These are phyloP conservation scores for Trichoderma erinaceum DNA, from an alignment of 495 filamentous ascomycete species.

Conservation along the genomic window DNA sequence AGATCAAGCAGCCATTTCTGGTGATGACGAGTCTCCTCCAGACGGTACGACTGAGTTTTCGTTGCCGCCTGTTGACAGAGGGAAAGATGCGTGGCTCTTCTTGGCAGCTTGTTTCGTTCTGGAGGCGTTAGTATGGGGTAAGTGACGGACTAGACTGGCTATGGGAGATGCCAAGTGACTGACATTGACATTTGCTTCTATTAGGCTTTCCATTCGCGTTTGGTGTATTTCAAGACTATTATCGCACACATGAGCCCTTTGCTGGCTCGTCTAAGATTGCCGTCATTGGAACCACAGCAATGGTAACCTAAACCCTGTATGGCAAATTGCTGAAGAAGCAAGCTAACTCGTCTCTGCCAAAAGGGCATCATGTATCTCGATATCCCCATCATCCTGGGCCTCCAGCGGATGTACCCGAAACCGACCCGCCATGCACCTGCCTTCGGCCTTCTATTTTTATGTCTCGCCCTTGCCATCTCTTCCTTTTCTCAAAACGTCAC, in stretches of 20 bases:
- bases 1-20: neutral
- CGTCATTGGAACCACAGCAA: conserved; percentile 37
- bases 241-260: conserved; percentile 37
- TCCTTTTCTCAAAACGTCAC: conserved; percentile 40
- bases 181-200: neutral
- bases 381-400: conserved; percentile 34
- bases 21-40: neutral
- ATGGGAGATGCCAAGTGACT: neutral
- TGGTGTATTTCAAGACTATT: conserved; percentile 45
- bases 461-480: conserved; percentile 35
- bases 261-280: conserved; percentile 34
- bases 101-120: conserved; percentile 58
- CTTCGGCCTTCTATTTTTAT: conserved; percentile 35
- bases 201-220: conserved; percentile 60
- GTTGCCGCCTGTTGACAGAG: conserved; percentile 54
- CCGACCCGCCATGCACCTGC: conserved; percentile 30
- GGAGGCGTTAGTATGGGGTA: conserved; percentile 62
- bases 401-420: conserved; percentile 28
- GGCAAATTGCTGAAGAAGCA: neutral
- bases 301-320: conserved; percentile 19
- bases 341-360: neutral
- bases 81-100: conserved; percentile 60
- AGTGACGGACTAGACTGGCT: conserved; percentile 16
- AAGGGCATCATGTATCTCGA: conserved; percentile 48
- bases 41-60: conserved; percentile 21